These are phyloP conservation scores for Aspergillus fumigatus DNA, from an alignment of 2,329 filamentous ascomycete genomes.

Conservation along the genomic window DNA sequence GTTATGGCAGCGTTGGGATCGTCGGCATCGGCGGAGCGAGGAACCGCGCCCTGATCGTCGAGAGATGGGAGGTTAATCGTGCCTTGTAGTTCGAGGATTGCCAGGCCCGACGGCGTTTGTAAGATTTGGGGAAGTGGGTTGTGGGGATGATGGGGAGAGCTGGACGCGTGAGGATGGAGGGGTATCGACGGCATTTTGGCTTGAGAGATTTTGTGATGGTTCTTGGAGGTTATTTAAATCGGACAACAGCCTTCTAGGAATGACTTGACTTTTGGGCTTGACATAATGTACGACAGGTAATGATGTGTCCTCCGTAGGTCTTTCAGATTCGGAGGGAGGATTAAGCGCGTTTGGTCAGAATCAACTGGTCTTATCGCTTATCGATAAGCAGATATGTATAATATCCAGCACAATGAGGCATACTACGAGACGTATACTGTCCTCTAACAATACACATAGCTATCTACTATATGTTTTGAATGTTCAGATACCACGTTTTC, in stretches of 20 bases:
- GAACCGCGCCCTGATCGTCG: slow-evolving; percentile 12
- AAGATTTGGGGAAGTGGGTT: slow-evolving; percentile 75
- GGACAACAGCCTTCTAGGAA: not conserved
- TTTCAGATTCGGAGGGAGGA: not conserved
- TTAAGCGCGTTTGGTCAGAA: not conserved
- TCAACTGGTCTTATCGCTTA: not conserved
- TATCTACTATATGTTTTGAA: not conserved
- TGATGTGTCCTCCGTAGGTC: not conserved
- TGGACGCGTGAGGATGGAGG: slow-evolving; percentile 28
- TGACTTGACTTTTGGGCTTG: not conserved
- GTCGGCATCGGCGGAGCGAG: slow-evolving; percentile 2
- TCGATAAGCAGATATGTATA: not conserved
- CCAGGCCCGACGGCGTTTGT: slow-evolving; percentile 83
- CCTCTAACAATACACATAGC: not conserved
- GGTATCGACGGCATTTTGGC: slow-evolving; percentile 39
- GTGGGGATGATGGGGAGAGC: slow-evolving; percentile 7
- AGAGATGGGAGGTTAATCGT: slow-evolving; percentile 68
- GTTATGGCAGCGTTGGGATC: slow-evolving; percentile 9
- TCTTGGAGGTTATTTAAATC: slow-evolving; percentile 4
- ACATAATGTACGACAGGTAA: not conserved
- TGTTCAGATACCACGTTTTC: not conserved
- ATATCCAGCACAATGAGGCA: not conserved
- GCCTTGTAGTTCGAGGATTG: slow-evolving; percentile 88
- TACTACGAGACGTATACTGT: not conserved
- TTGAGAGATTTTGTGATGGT: not conserved